Evolutionary conservation across 2,329 filamentous ascomycete genomes (phyloP), one percentile per base, ranked within the genome.

Genomic region (Diplodia corticola): DNA sequence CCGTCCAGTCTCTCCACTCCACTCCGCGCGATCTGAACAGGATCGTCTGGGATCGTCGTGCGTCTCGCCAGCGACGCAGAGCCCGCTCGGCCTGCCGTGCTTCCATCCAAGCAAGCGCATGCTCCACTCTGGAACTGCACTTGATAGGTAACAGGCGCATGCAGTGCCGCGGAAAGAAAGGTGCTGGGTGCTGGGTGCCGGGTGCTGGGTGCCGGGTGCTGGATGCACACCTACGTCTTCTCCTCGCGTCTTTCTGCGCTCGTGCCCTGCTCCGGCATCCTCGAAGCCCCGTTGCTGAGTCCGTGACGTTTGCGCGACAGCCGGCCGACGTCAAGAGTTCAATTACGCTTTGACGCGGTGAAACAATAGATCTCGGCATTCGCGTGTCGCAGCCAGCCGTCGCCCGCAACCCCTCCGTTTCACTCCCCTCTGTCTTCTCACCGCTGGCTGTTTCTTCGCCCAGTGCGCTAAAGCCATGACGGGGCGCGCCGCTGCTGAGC

Each of bases 291-390:
- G n/a, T n/a, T 22, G 17, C 20, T 57, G 22, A 44, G 30, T 57
- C 22, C 54, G 35, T 46, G 37, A 60, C 40, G 37, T 60, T 24
- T 37, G 30, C 20, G 28, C n/a, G n/a, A n/a, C n/a, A n/a, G n/a
- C n/a, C n/a, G n/a, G n/a, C 22, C 49, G 33, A 28, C 63, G 63
- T 55, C 50, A 48, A 44, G 3, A 26, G 40, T 33, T 4, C 44
- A n/a, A 49, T 48, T 64, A 35, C 28, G 33, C 44, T 64, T 64
- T 40, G 22, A n/a, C 35, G 12, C 48, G 50, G 63, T 64, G 63
- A 64, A 64, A 64, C 63, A 33, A 55, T 64, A 24, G 63, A 53
- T 44, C 51, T 30, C 13, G 17, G 48, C 13, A 13, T 26, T 24
- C 10, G 48, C 48, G 20, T 26, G 20, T 50, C 48, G 54, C 33